Percentiles rank a stretch among this genome's conserved stretches.
Conservation (phyloP, 345 rosid genomes). For the Kernera saxatilis region DNA sequence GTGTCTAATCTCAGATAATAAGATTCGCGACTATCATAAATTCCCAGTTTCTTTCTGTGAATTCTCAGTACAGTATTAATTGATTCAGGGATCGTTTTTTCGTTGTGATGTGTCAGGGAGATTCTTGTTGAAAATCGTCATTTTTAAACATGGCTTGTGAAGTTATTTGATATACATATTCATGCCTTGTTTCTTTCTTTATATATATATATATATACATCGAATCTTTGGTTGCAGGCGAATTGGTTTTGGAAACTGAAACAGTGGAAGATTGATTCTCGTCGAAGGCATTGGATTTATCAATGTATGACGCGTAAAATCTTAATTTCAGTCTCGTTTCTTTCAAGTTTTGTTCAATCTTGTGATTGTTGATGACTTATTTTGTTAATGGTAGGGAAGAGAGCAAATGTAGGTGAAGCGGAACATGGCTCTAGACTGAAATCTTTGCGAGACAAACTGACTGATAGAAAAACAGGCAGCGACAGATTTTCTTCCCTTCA, state of each 20-base stretch:
- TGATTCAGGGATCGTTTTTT: not conserved
- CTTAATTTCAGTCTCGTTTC: not conserved
- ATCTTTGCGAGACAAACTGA: not conserved
- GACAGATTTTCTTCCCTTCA: not conserved
- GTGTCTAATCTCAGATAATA: not conserved
- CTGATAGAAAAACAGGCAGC: not conserved
- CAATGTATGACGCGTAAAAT: conserved; percentile 8
- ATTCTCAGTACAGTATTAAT: not conserved
- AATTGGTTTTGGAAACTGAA: conserved; percentile 37
- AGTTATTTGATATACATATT: not conserved
- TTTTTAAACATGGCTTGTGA: not conserved
- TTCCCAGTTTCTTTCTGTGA: not conserved
- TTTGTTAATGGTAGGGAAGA: conserved; percentile 1
- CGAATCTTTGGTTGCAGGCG: conserved; percentile 21
- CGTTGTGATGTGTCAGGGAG: not conserved
- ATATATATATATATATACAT: not conserved
- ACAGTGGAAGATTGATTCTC: conserved; percentile 38
- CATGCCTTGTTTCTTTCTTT: not conserved
- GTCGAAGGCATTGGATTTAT: conserved; percentile 40
- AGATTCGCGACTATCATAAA: not conserved
- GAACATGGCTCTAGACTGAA: not conserved
- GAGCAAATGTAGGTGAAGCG: not conserved
- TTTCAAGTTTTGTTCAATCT: not conserved
- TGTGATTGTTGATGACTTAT: not conserved
- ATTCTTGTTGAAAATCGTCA: not conserved